Evolutionary conservation across 1,284 basidiomycete species (phyloP), one percentile per base, ranked within the genome.

Genomic region (Sanguinoderma infundibulare): DNA sequence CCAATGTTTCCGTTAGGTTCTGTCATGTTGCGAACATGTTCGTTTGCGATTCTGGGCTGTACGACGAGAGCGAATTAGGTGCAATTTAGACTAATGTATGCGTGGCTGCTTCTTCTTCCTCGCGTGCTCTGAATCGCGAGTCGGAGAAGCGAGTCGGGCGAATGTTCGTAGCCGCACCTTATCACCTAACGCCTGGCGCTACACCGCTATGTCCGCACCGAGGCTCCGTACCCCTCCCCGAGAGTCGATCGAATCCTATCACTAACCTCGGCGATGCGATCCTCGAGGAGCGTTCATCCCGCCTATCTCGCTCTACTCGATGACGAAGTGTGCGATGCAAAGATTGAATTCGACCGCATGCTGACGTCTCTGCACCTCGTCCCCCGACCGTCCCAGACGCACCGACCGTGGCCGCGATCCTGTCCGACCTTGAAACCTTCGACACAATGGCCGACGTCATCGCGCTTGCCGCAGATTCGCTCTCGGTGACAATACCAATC

Each of bases 401-500:
- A 26, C 52, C 52, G 22, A 53, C 42, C 10, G 46, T 35, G 9
- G 28, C 58, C 17, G n/a, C 59, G 39, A 42, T 67, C 51, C 55
- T 65, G 36, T 7, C 58, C 46, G 59, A 64, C 5, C 52, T 72
- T 26, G 66, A 71, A 17, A 58, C 62, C 30, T 63, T 69, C 39
- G 70, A 71, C 40, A 50, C 53, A 7, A 62, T 71, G 38, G 52
- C 67, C 10, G 63, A 63, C 47, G 40, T 62, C n/a, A n/a, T n/a
- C n/a, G n/a, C n/a, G 40, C 61, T 59, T 22, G 24, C 57, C 49
- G 47, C 52, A 20, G 53, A 61, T n/a, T 47, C 57, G 28, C 57
- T 52, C 22, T 53, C 59, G 22, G 60, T 59, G 4, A 36, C 67
- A 5, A 56, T 64, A 5, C 40, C 67, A 5, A 56, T 64, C 24